A percentile compares a stretch with the other conserved stretches of the same genome.
phyloP scores from a whole-genome alignment of 2,329 filamentous ascomycete genomes.

The Triangularia setosa region DNA sequence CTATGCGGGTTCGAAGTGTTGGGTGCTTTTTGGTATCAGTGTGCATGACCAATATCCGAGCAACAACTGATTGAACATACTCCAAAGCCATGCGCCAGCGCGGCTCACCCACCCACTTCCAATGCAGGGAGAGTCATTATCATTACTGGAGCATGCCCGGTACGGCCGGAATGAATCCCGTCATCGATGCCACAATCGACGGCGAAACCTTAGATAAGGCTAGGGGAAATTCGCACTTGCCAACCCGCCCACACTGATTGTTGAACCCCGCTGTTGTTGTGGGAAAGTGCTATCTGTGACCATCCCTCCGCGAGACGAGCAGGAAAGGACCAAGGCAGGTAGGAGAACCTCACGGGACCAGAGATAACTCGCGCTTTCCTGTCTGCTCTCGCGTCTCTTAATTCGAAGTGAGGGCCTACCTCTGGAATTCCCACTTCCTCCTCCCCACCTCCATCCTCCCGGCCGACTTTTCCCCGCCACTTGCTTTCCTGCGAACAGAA shows the following conservation, averaged over 20 bases:
- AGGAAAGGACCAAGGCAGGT: neutral
- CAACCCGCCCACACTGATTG: neutral
- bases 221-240: neutral
- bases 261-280: neutral
- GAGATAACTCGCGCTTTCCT: neutral
- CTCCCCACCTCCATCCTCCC: neutral
- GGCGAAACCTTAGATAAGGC: neutral
- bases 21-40: neutral
- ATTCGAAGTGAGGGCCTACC: neutral
- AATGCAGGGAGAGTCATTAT: neutral
- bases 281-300: neutral
- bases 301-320: neutral
- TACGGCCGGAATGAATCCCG: neutral
- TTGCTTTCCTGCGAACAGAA: neutral
- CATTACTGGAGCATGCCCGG: neutral
- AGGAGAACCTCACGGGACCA: neutral
- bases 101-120: no score
- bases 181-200: neutral
- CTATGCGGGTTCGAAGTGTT: neutral
- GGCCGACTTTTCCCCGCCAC: neutral
- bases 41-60: no score
- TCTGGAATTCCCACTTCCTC: neutral
- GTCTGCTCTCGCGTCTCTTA: neutral
- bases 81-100: no score
- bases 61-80: no score